phyloP scores from a whole-genome alignment of 2,329 filamentous ascomycete species.

The Sporothrix sp. region DNA sequence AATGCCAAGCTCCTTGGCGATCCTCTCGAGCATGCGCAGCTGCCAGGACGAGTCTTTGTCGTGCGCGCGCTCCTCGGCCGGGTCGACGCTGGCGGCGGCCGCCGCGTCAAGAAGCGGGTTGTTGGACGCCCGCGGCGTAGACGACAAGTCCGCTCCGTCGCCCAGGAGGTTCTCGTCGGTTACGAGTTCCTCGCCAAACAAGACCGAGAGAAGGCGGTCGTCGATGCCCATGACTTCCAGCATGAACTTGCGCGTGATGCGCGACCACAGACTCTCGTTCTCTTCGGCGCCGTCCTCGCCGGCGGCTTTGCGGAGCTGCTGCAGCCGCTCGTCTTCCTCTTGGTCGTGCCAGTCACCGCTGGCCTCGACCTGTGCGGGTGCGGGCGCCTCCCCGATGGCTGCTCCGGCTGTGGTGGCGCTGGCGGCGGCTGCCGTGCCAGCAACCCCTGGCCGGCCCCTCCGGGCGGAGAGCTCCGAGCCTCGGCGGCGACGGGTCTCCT shows the following conservation, averaged over 20 bases:
- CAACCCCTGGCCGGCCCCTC: not conserved
- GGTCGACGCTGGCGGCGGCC: conserved; percentile 19
- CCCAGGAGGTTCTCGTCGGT: conserved; percentile 66
- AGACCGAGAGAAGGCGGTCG: conserved; percentile 69
- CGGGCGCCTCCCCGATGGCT: too few species aligned
- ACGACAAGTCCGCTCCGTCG: conserved; percentile 27
- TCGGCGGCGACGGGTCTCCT: conserved; percentile 63
- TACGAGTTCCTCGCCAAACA: conserved; percentile 76
- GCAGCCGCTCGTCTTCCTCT: conserved; percentile 27
- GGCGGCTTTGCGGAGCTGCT: not conserved
- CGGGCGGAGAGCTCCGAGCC: conserved; percentile 46
- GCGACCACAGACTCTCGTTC: conserved; percentile 62
- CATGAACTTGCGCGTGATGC: conserved; percentile 77
- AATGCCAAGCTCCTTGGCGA: conserved; percentile 77
- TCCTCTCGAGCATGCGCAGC: conserved; percentile 66
- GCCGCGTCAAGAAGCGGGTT: conserved; percentile 17
- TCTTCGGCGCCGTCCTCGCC: conserved; percentile 27
- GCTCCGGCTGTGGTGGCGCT: not conserved
- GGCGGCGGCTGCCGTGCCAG: not conserved
- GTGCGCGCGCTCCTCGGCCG: conserved; percentile 21
- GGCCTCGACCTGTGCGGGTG: not conserved
- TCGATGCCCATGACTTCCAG: conserved; percentile 86
- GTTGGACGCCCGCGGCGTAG: conserved; percentile 37
- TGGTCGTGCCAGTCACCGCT: conserved; percentile 43
- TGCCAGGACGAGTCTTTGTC: conserved; percentile 49